phyloP scores from a whole-genome alignment of 352 stramenopile genomes.

The Phytopythium litorale region DNA sequence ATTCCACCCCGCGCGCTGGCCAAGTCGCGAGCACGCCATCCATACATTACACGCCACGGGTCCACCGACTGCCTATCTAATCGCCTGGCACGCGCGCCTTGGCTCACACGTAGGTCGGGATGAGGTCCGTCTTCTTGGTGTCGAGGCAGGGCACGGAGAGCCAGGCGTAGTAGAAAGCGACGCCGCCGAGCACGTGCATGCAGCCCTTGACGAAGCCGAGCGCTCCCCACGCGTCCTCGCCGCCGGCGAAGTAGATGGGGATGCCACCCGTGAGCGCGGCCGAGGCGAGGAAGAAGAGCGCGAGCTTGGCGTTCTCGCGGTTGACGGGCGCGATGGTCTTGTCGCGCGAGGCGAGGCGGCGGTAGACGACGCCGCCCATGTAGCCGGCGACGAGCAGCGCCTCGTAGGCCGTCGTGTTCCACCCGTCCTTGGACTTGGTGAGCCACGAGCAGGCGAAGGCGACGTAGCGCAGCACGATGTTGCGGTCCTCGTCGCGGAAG shows the following conservation, averaged over 20 bases:
- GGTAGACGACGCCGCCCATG: slow-evolving; percentile 50
- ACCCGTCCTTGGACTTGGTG: slow-evolving; percentile 83
- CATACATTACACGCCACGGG: not conserved
- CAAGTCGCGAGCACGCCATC: not conserved
- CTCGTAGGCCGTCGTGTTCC: slow-evolving; percentile 69
- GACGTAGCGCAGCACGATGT: slow-evolving; percentile 83
- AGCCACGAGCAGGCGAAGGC: slow-evolving; percentile 82
- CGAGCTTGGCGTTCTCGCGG: slow-evolving; percentile 50
- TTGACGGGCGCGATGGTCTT: slow-evolving; percentile 48
- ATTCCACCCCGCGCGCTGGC: not conserved
- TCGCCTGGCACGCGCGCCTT: not conserved
- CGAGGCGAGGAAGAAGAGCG: slow-evolving; percentile 34
- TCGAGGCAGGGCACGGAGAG: slow-evolving; percentile 71
- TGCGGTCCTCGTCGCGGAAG: slow-evolving; percentile 75
- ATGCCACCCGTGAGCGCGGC: slow-evolving; percentile 42
- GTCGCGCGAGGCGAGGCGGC: slow-evolving; percentile 39
- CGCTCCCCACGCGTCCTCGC: slow-evolving; percentile 30
- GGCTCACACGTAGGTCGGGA: slow-evolving; percentile 45
- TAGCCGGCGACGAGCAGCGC: slow-evolving; percentile 58
- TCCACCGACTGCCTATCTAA: not conserved
- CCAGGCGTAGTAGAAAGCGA: slow-evolving; percentile 77
- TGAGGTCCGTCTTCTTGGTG: slow-evolving; percentile 81
- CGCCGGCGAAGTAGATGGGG: slow-evolving; percentile 43
- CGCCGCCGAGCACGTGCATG: slow-evolving; percentile 65
- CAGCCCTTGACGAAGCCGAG: slow-evolving; percentile 58